Base-by-base conservation (phyloP, 2,329 filamentous ascomycete genomes). In the Phialophora macrospora region DNA sequence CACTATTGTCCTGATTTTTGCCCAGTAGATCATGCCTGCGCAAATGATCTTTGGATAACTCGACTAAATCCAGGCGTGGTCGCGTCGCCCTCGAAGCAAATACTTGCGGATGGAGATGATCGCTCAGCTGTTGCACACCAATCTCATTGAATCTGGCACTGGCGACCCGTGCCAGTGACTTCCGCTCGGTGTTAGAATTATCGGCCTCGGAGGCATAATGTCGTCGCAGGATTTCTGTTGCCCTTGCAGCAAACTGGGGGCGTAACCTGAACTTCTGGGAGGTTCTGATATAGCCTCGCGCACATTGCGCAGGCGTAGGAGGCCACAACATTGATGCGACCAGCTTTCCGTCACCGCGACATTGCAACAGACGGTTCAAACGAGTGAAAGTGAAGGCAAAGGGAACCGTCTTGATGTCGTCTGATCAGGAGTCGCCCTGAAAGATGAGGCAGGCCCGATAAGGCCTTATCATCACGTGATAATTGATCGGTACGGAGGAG, bases 81-180 rank as follows among this genome's bases (percentile, higher is more conserved):
- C 86, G 80, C 3, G 75, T 77, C n/a, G 68, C 56, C 26, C 77
- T 74, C 11, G 83, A 78, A 4, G 86, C 87, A 74, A 99, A 99
- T 49, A 99, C 80, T 78, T 98, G 95, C 1, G 85, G 76, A 77
- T 94, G 91, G 52, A 99, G 84, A 80, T 93, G 85, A 65, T 85
- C 83, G 82, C 93, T 97, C 72, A 99, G 82, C 74, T 98, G 94
- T 79, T 99, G 95, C 46, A 99, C 92, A 60, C 92, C 92, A 73
- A 99, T 93, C 72, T 96, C 91, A 79, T 96, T 99, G 81, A 90
- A 92, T 71, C 95, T 88, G 56, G 92, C 83, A 63, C 84, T 79
- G 4, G 79, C 76, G 12, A 30, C 44, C 46, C 55, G 61, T 20
- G 67, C 55, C 24, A 68, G 57, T 8, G 63, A 41, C 32, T 56